phyloP scores from a whole-genome alignment of 305 asterid species.

The Solanum aculeatissimum region DNA sequence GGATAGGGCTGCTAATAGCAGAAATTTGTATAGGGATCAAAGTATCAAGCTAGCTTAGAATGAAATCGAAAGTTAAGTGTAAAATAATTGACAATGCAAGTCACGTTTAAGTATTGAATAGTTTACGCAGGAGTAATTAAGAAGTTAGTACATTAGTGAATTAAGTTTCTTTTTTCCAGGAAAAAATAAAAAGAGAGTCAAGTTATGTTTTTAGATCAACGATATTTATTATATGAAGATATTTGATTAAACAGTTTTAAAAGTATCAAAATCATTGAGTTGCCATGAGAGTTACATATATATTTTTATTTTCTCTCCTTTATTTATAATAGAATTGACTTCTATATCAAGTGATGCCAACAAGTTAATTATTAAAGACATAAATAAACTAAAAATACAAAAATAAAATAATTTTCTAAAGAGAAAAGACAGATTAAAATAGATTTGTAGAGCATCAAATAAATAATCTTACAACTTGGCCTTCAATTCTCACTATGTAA shows the following conservation, averaged over 20 bases:
- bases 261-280: too few relatives aligned
- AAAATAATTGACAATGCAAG: background rate
- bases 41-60: background rate
- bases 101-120: background rate
- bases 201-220: background rate
- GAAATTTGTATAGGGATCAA: background rate
- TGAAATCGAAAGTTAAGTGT: background rate
- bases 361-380: background rate
- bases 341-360: background rate
- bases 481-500: background rate
- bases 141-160: background rate
- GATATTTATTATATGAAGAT: background rate
- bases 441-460: too few relatives aligned
- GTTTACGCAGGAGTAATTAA: background rate
- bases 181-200: background rate
- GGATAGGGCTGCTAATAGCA: too few relatives aligned
- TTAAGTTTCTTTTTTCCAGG: background rate
- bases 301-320: background rate
- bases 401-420: too few relatives aligned
- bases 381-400: background rate
- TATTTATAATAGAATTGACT: background rate
- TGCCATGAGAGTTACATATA: background rate
- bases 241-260: background rate
- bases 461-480: background rate
- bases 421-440: too few relatives aligned